Evolutionary conservation across 139 green algal genomes (phyloP), one percentile per base, ranked within the genome.

Genomic region (Chlamydomonas sp.): DNA sequence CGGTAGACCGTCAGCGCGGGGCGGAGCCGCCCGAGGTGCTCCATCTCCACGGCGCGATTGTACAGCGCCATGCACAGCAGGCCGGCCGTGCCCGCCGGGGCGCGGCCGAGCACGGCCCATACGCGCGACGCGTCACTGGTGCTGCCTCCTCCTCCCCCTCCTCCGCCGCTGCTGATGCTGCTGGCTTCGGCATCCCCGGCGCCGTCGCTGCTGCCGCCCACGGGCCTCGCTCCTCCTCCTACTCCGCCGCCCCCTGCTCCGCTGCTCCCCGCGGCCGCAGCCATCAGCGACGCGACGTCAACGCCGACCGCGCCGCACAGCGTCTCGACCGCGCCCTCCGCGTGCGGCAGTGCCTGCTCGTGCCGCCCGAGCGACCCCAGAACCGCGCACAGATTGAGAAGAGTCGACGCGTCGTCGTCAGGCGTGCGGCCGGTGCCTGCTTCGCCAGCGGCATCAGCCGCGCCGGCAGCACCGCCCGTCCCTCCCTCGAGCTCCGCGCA

Each of bases 31-130:
- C 43, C 22, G 48, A 76, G 5, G 37, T 81, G 75, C 70, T 81
- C 75, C 35, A 68, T 34, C 70, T 77, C 69, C 29, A 76, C 75
- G 1, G 50, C 75, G 5, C 70, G 26, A 59, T 76, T 81, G 75
- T 65, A 81, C 22, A 74, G 71, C 3, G 58, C 35, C 65, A 77
- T 76, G 20, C 47, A 48, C 47, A 81, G 47, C 35, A 67, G 54
- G 20, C 48, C 61, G 3, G 20, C 39, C 1, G n/a, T 29, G 0
- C 31, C 35, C 2, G 34, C 6, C 20, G 34, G 38, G 13, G 61
- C 34, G 5, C 34, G 10, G 4, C 68, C 60, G 58, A 79, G 73
- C 26, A 35, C 22, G 2, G 22, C 10, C 34, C 8, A 30, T 22
- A 69, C 48, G 10, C 28, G 26, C 10, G 26, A 22, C 3, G 28